Evolutionary conservation across 108 stramenopile species (phyloP), one percentile per base, ranked within the genome.

Genomic region (Nitzschia sp.): DNA sequence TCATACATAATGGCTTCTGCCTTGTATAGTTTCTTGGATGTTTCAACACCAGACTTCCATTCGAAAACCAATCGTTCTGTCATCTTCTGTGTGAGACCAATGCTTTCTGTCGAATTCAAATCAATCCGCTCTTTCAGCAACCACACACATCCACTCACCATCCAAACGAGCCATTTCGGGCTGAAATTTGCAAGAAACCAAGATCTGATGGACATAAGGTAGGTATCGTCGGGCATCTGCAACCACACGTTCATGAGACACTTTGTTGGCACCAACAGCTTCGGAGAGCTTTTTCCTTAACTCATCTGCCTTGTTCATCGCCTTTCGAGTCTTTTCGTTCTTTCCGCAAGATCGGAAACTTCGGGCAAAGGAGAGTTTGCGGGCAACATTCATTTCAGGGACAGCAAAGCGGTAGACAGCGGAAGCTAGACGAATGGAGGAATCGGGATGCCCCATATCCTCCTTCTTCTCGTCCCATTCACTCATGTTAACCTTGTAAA

Each of bases 1-100:
- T 95, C 94, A 63, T 83, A 93, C 95, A 95, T 93, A 44, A 95
- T 78, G 0, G 95, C 95, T 66, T 95, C 91, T 15, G 87, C 85
- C 26, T 78, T 79, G 69, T 84, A 91, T 34, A 64, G 76, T 17
- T 65, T 52, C 10, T 63, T 44, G 51, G 63, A 73, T 34, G 65
- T 54, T 80, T 94, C 93, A 20, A 94, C 71, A 40, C 93, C 93
- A 12, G 90, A 88, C 26, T 38, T 65, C 93, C 93, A 94, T 51
- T 85, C 85, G 52, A 89, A 89, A 19, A 77, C 44, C 40, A 89
- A 51, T 19, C 81, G 83, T 68, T 86, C 81, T 65, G 34, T 11
- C 29, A 34, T 3, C 29, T 3, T 5, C 1, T 34, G 29, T 3
- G 29, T 34, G 29, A 34, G 29, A 34, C 29, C 29, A 34, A 34